Evolutionary conservation across 768 basidiomycete species (phyloP).

Genomic region (Amanita pallidorosea): DNA sequence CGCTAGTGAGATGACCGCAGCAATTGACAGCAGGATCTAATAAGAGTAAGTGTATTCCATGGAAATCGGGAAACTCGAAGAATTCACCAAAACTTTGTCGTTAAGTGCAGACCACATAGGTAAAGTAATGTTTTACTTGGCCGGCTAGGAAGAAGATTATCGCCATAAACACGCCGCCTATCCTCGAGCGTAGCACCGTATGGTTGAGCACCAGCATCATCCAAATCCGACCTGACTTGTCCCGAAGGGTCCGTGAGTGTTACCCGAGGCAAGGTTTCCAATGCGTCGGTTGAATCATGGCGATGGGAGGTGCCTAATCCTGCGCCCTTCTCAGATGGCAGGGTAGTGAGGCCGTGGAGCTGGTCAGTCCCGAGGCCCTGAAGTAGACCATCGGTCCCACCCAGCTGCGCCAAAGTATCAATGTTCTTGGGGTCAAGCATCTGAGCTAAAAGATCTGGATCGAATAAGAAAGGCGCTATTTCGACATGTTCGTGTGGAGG

Average conservation of each 20-base stretch:
- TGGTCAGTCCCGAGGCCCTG: constrained; percentile 63
- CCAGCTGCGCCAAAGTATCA: constrained; percentile 51
- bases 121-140: constrained; percentile 56
- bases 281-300: constrained; percentile 15
- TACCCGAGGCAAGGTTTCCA: constrained; percentile 19
- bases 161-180: constrained; percentile 60
- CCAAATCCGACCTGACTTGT: constrained; percentile 13
- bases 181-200: constrained; percentile 44
- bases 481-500: constrained; percentile 26
- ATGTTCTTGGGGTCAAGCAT: constrained; percentile 87
- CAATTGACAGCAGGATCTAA: constrained; percentile 82
- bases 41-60: not conserved
- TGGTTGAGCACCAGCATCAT: constrained; percentile 12
- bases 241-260: constrained; percentile 26
- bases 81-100: constrained; percentile 79
- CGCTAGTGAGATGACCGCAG: constrained; percentile 87
- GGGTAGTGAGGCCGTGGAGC: constrained; percentile 33
- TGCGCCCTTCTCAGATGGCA: constrained; percentile 14
- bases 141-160: constrained; percentile 65
- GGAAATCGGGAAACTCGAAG: not conserved
- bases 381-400: constrained; percentile 60
- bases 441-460: constrained; percentile 67
- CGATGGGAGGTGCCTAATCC: constrained; percentile 8
- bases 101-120: constrained; percentile 84
- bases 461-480: constrained; percentile 61